These are phyloP conservation scores for Phytopythium cucurbitacearum DNA, from an alignment of 352 stramenopile genomes.

Conservation along the genomic window DNA sequence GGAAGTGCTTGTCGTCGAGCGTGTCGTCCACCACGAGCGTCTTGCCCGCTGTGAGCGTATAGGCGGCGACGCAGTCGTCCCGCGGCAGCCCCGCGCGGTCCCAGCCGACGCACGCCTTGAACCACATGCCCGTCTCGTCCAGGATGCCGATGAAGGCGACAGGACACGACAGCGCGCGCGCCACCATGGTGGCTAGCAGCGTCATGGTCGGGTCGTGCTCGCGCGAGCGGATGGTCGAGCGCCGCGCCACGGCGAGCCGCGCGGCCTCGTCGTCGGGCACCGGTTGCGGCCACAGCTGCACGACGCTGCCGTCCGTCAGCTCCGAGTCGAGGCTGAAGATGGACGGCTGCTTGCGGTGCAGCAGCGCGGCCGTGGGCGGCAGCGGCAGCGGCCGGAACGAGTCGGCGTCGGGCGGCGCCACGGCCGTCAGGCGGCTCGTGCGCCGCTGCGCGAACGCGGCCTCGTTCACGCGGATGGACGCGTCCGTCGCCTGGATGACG, in stretches of 20 bases:
- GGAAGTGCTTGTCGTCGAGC: slow-evolving; percentile 62
- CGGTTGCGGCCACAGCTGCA: slow-evolving; percentile 59
- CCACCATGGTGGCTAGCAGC: slow-evolving; percentile 64
- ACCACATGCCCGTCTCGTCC: slow-evolving; percentile 43
- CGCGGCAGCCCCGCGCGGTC: slow-evolving; percentile 44
- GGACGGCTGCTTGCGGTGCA: slow-evolving; percentile 32
- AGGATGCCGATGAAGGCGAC: slow-evolving; percentile 68
- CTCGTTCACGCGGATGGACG: slow-evolving; percentile 58
- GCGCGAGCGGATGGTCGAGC: slow-evolving; percentile 40
- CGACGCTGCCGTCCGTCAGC: slow-evolving; percentile 50
- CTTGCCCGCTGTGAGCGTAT: slow-evolving; percentile 34
- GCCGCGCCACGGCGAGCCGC: slow-evolving; percentile 40
- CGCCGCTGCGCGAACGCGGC: slow-evolving; percentile 22
- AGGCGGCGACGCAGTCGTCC: slow-evolving; percentile 51
- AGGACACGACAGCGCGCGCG: slow-evolving; percentile 57
- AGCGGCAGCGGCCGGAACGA: background rate
- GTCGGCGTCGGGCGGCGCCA: background rate
- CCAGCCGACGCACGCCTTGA: slow-evolving; percentile 69
- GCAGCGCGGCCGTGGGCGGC: background rate
- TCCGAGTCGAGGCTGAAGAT: slow-evolving; percentile 60
- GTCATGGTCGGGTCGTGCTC: slow-evolving; percentile 73
- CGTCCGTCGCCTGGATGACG: slow-evolving; percentile 69
- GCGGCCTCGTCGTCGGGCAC: slow-evolving; percentile 41
- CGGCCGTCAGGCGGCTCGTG: slow-evolving; percentile 9
- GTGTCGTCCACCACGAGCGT: slow-evolving; percentile 68